Percentiles rank a stretch among this genome's conserved stretches.
Evolutionary conservation across 192 early-diverging fungal species (phyloP).

Genomic region (Chytriomyces confervae): DNA sequence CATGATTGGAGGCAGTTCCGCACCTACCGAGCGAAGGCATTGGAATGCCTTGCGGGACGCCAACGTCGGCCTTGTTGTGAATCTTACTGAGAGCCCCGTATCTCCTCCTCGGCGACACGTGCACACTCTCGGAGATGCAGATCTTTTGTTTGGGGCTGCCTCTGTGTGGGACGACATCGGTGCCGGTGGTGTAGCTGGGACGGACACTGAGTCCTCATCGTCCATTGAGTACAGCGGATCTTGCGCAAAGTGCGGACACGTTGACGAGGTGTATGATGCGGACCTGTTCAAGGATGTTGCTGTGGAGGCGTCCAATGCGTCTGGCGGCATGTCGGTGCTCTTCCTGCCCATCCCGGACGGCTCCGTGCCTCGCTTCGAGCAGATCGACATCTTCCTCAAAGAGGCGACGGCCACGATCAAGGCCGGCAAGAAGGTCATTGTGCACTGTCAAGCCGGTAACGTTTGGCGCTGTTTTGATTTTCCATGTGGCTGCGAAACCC

Average conservation of each 20-base stretch:
- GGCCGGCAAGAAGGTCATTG: slow-evolving; percentile 44
- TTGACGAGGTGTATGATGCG: slow-evolving; percentile 32
- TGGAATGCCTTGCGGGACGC: slow-evolving; percentile 40
- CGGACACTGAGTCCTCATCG: background rate
- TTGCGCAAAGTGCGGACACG: slow-evolving; percentile 32
- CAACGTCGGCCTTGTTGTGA: slow-evolving; percentile 54
- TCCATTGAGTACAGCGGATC: slow-evolving; percentile 4
- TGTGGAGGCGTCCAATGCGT: background rate
- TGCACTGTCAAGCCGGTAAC: slow-evolving; percentile 56
- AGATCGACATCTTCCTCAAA: slow-evolving; percentile 46
- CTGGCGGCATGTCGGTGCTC: slow-evolving; percentile 37
- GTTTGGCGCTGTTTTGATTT: too few relatives aligned
- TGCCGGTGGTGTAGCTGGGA: too few relatives aligned
- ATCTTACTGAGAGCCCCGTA: slow-evolving; percentile 52
- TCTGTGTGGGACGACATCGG: background rate
- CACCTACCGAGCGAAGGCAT: slow-evolving; percentile 48
- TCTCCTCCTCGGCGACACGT: slow-evolving; percentile 23
- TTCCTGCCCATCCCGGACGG: slow-evolving; percentile 58
- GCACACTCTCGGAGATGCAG: slow-evolving; percentile 10
- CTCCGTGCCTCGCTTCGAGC: slow-evolving; percentile 42
- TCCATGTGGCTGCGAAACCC: too few relatives aligned
- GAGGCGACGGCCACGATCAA: slow-evolving; percentile 41
- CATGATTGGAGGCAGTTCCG: slow-evolving; percentile 47
- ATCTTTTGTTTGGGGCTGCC: slow-evolving; percentile 8
- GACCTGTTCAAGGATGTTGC: slow-evolving; percentile 52